Conservation (phyloP, 352 stramenopile species). For the Lagenidium giganteum region DNA sequence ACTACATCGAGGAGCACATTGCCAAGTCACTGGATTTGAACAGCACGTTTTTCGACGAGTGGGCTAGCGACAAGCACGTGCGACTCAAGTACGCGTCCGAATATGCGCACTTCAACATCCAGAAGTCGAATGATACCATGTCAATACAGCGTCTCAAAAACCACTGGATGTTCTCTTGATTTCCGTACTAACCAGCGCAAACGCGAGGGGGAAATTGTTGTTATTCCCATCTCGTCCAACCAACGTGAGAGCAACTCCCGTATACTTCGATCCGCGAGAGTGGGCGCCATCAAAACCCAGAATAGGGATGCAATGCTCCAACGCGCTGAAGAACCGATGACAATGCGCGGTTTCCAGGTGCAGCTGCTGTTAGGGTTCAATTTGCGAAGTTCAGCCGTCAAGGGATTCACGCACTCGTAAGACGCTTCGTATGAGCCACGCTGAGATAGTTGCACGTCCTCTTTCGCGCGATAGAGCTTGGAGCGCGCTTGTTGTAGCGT, state of each 20-base stretch:
- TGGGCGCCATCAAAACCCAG: conserved; percentile 6
- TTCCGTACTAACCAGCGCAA: conserved; percentile 1
- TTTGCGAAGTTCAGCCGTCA: too few species aligned
- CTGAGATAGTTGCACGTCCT: too few species aligned
- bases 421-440: too few species aligned
- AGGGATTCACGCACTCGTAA: too few species aligned
- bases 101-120: conserved; percentile 45
- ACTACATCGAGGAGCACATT: conserved; percentile 40
- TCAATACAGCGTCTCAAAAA: too few species aligned
- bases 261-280: conserved; percentile 5
- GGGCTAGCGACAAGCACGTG: conserved; percentile 19
- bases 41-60: conserved; percentile 48
- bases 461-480: too few species aligned
- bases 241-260: background rate
- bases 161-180: too few species aligned
- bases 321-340: conserved; percentile 1
- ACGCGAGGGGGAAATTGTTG: conserved; percentile 2
- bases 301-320: background rate
- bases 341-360: conserved; percentile 1
- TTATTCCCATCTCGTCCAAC: conserved; percentile 1
- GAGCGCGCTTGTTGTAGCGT: too few species aligned
- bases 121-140: conserved; percentile 4
- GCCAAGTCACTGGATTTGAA: conserved; percentile 26
- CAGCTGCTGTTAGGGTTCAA: too few species aligned
- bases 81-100: conserved; percentile 33